Evolutionary conservation across 2,329 filamentous ascomycete genomes (phyloP).

Genomic region (Apiospora arundinis): DNA sequence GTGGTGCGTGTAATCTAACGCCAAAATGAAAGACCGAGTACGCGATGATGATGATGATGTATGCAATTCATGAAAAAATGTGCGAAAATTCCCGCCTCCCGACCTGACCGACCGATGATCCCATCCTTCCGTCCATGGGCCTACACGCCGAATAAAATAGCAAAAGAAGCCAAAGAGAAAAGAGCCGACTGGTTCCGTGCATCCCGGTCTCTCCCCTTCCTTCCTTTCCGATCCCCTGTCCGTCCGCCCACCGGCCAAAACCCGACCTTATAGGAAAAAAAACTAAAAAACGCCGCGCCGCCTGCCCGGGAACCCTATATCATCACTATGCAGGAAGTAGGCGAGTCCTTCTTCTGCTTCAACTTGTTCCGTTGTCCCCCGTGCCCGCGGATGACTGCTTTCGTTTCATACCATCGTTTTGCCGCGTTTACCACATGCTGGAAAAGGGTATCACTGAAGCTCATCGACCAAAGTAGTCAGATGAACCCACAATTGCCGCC

Average conservation of each 20-base stretch:
- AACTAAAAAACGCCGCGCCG: not conserved
- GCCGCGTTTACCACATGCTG: conserved; percentile 14
- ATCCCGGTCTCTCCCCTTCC: not conserved
- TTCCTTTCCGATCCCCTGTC: not conserved
- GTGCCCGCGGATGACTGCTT: conserved; percentile 16
- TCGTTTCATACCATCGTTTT: conserved; percentile 12
- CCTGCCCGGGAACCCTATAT: not conserved
- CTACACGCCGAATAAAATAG: not conserved
- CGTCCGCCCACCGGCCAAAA: not conserved
- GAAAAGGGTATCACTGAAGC: conserved; percentile 14
- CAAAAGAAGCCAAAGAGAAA: not conserved
- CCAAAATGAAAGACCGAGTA: not conserved
- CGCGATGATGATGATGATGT: not conserved
- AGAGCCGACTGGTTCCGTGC: conserved; percentile 13
- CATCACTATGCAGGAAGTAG: not conserved
- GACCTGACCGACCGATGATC: too few species aligned
- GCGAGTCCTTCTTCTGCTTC: not conserved
- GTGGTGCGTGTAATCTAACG: not conserved
- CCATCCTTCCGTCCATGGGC: too few species aligned
- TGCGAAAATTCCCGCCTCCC: not conserved
- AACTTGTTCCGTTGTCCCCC: not conserved
- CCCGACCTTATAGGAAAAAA: conserved; percentile 7
- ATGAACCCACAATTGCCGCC: conserved; percentile 15
- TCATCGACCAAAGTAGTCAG: not conserved
- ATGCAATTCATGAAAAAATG: not conserved